Evolutionary conservation across 2,329 filamentous ascomycete species (phyloP).

Genomic region (Fusarium napiforme): DNA sequence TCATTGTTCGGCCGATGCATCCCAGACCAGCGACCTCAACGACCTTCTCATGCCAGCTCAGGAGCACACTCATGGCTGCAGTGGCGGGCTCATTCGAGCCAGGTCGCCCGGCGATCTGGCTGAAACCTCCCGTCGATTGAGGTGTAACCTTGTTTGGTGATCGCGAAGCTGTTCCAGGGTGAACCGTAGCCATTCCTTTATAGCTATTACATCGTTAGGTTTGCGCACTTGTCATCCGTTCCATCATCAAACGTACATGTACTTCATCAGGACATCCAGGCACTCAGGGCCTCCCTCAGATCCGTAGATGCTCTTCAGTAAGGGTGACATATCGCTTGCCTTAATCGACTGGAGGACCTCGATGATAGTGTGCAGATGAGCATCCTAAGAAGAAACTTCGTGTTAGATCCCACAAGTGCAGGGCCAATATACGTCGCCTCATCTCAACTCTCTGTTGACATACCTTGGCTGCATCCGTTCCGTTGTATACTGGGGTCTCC

Average conservation of each 20-base stretch:
- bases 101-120: conserved; percentile 74
- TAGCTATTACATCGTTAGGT: conserved; percentile 65
- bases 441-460: not conserved
- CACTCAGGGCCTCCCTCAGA: conserved; percentile 84
- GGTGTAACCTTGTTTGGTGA: conserved; percentile 67
- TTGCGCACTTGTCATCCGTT: not conserved
- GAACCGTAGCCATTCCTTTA: conserved; percentile 81
- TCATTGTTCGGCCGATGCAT: conserved; percentile 94
- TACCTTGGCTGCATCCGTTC: conserved; percentile 68
- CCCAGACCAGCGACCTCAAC: conserved; percentile 93
- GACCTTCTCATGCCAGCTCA: conserved; percentile 99
- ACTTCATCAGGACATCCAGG: conserved; percentile 96
- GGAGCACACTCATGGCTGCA: conserved; percentile 92
- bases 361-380: conserved; percentile 86
- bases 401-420: conserved; percentile 6
- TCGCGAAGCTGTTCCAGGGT: conserved; percentile 56
- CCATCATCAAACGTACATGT: conserved; percentile 72
- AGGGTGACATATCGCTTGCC: conserved; percentile 91
- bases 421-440: not conserved
- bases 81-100: conserved; percentile 75
- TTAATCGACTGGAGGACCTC: conserved; percentile 97
- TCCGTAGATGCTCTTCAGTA: conserved; percentile 83
- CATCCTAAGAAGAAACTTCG: conserved; percentile 65
- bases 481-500: conserved; percentile 84
- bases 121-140: conserved; percentile 84